These are phyloP conservation scores for Amanita thiersii DNA, from an alignment of 768 basidiomycete genomes.

Conservation along the genomic window DNA sequence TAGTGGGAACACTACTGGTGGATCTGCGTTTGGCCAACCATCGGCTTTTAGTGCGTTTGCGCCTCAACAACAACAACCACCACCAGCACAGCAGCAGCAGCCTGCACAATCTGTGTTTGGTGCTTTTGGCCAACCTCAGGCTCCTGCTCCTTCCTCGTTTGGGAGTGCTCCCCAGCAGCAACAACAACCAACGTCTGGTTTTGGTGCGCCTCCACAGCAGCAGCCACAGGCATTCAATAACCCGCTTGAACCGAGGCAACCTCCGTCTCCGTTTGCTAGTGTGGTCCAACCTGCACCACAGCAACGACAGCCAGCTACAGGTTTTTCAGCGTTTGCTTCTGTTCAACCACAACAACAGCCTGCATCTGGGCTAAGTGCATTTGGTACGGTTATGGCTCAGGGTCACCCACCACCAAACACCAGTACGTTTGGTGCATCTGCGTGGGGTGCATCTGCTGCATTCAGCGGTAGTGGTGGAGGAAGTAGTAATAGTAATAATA, in stretches of 20 bases:
- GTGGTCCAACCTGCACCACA: no score
- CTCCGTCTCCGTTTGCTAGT: conserved; percentile 14
- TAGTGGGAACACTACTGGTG: conserved; percentile 18
- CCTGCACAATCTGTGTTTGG: conserved; percentile 20
- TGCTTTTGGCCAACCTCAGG: conserved; percentile 6
- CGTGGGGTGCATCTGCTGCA: conserved; percentile 7
- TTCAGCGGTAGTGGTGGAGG: conserved; percentile 5
- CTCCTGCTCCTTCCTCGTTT: conserved; percentile 13
- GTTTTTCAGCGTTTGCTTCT: conserved; percentile 13
- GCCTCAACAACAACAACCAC: conserved; percentile 8
- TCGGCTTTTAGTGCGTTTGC: conserved; percentile 8
- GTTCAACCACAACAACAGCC: conserved; percentile 6
- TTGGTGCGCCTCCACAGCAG: conserved; percentile 13
- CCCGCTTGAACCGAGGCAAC: conserved; percentile 9
- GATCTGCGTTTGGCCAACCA: conserved; percentile 19
- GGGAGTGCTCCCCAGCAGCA: neutral
- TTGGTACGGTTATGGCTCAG: neutral
- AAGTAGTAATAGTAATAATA: no score
- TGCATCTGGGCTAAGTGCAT: neutral
- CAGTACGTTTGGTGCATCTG: conserved; percentile 15
- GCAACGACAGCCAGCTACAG: conserved; percentile 10
- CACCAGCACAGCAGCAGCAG: conserved; percentile 10
- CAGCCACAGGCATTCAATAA: conserved; percentile 17
- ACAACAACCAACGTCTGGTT: conserved; percentile 15
- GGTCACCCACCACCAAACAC: conserved; percentile 9